Base-by-base conservation (phyloP, 2,329 filamentous ascomycete species). In the Diaporthe destruens region DNA sequence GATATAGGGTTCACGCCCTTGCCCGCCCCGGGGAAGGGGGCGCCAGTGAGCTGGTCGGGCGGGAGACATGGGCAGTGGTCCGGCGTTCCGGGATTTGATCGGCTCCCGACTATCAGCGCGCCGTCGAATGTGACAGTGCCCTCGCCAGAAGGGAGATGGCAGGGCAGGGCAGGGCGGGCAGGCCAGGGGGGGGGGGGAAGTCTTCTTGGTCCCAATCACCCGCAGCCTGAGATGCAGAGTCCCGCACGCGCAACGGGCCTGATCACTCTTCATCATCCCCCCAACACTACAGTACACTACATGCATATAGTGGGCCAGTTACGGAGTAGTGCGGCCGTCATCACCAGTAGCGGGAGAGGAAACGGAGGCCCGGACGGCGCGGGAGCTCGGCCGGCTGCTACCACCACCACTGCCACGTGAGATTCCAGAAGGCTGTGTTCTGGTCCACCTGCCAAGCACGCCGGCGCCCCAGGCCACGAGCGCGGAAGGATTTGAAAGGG, bases 21-120 rank as follows among this genome's bases (percentile, higher is more conserved):
- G 42, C 39, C 65, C 36, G 39, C 39, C 4, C 39, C 1, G 54
- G 36, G n/a, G 23, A 39, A 39, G 36, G n/a, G 23, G 53, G 53
- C n/a, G 54, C 54, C 66, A 59, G 54, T 59, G 29, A 59, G 32
- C 54, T 59, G 36, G 32, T 54, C 39, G 32, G 29, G 51, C 53
- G 67, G 54, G 42, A 57, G 54, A 59, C 66, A 59, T 69, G 42
- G 42, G 39, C 42, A 65, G 29, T 65, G 61, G 61, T 65, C 61
- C 61, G 61, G 61, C 29, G 61, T 65, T 65, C 54, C 54, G 67
- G 67, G 42, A 69, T 25, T 51, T 36, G 36, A 18, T 51, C 66
- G 61, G 61, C 39, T n/a, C 49, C 36, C 51, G 49, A 69, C 51
- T 44, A 59, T 51, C 67, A 51, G 55, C 36, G 39, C 32, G 54